Evolutionary conservation across 352 stramenopile species (phyloP), one percentile per base, ranked within the genome.

Genomic region (Pilasporangium apinafurcum): DNA sequence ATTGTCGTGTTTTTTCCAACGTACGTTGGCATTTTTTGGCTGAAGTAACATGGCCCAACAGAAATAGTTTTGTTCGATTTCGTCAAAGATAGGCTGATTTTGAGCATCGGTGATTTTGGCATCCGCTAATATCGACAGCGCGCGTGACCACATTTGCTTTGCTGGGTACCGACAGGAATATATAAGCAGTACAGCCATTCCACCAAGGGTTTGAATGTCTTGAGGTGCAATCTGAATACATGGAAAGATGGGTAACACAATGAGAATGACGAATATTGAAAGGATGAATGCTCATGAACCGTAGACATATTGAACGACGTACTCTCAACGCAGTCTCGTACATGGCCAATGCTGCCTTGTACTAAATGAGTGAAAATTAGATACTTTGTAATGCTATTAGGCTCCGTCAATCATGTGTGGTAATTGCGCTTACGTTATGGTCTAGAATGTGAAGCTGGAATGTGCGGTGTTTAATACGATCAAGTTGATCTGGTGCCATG

Each of bases 291-390:
- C 20, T 10, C 5, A 4, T 3, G 18, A 20, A 21, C 13, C 2
- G 10, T 26, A 12, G n/a, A 8, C 13, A 32, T 33, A 35, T 17
- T 8, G 14, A 20, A 7, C 3, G n/a, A 33, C 38, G 14, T 52
- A 85, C 71, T 49, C 75, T 71, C 10, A 86, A 41, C 26, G 70
- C 51, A 1, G 59, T 51, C 37, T 89, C 77, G 37, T 84, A 89
- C 5, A 68, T 16, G 22, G 39, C 17, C 14, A 57, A 51, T 9
- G 77, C 77, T 36, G 40, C 30, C 47, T 83, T 86, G 41, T 75
- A 84, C 69, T 85, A 26, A 16, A 33, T 24, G 34, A 10, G 5
- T 21, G 2, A 20, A 16, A 2, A n/a, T 4, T 12, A 39, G 24
- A 14, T 18, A 57, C 49, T 36, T 57, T 43, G 33, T 42, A 37